Evolutionary conservation across 2,329 filamentous ascomycete species (phyloP).

Genomic region (Taxawa tesnikishii): DNA sequence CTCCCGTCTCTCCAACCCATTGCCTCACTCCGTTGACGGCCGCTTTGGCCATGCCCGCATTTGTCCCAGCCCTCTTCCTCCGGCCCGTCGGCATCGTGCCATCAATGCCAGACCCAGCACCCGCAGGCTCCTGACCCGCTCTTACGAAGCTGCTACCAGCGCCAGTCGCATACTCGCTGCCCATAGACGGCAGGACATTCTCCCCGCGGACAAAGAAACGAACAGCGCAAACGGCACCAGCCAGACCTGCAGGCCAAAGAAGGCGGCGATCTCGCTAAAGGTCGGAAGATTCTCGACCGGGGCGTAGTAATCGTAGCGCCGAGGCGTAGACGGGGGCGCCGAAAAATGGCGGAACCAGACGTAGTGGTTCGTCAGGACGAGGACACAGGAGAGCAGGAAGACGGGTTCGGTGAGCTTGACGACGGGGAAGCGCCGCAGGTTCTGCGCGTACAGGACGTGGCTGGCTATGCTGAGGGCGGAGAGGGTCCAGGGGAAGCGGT

Average conservation of each 20-base stretch:
- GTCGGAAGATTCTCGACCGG: slow-evolving; percentile 44
- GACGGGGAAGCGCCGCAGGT: slow-evolving; percentile 62
- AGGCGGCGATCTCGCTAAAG: slow-evolving; percentile 90
- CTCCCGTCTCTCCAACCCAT: slow-evolving; percentile 50
- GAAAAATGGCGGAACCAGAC: slow-evolving; percentile 95
- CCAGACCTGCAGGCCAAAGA: slow-evolving; percentile 95
- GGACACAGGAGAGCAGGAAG: slow-evolving; percentile 68
- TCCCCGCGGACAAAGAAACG: slow-evolving; percentile 89
- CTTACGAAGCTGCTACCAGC: slow-evolving; percentile 38
- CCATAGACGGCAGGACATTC: slow-evolving; percentile 88
- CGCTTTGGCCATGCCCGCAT: slow-evolving; percentile 41
- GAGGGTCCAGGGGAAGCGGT: slow-evolving; percentile 70
- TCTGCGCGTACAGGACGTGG: slow-evolving; percentile 50
- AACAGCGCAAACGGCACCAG: slow-evolving; percentile 91
- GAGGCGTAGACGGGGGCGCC: slow-evolving; percentile 34
- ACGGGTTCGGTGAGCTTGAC: slow-evolving; percentile 81
- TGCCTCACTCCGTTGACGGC: slow-evolving; percentile 51
- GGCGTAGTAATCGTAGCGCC: slow-evolving; percentile 33
- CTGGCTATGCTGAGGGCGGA: slow-evolving; percentile 8
- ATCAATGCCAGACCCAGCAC: slow-evolving; percentile 27
- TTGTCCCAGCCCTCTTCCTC: slow-evolving; percentile 40
- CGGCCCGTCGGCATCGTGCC: slow-evolving; percentile 19
- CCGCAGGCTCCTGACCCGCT: slow-evolving; percentile 25
- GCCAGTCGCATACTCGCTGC: slow-evolving; percentile 57
- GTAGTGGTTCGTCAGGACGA: slow-evolving; percentile 86